phyloP scores from a whole-genome alignment of 306 rosid genomes.

The Urtica urens region DNA sequence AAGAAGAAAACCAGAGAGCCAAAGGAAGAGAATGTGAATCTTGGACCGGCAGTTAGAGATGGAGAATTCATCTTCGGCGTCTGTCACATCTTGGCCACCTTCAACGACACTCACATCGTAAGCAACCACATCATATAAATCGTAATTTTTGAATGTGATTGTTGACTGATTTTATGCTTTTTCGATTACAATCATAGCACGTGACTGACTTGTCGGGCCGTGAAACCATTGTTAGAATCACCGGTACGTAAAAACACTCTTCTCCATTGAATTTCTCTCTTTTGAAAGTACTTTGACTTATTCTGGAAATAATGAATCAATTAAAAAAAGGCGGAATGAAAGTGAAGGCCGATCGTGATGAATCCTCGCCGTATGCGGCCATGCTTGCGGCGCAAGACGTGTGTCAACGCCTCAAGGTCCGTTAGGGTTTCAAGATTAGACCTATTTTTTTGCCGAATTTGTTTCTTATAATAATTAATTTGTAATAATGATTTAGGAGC shows the following conservation, averaged over 20 bases:
- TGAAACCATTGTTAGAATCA: slow-evolving; percentile 80
- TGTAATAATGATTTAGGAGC: too few species aligned
- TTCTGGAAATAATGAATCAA: background rate
- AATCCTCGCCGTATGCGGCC: slow-evolving; percentile 87
- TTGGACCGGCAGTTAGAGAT: slow-evolving; percentile 35
- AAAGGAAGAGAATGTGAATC: slow-evolving; percentile 41
- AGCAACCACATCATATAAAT: background rate
- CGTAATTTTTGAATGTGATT: too few species aligned
- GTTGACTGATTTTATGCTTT: background rate
- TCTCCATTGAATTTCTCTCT: background rate
- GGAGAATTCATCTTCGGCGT: slow-evolving; percentile 45
- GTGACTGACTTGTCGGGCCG: slow-evolving; percentile 88
- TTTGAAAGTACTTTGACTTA: background rate
- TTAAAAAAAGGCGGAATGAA: slow-evolving; percentile 66
- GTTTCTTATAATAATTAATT: background rate
- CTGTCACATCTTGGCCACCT: slow-evolving; percentile 41
- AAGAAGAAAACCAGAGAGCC: slow-evolving; percentile 41
- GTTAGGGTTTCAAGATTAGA: too few species aligned
- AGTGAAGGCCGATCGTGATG: slow-evolving; percentile 89
- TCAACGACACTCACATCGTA: slow-evolving; percentile 41
- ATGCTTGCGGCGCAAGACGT: slow-evolving; percentile 97
- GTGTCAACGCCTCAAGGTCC: slow-evolving; percentile 71
- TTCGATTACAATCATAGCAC: slow-evolving; percentile 33
- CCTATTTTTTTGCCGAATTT: too few species aligned
- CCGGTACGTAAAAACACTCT: slow-evolving; percentile 29